Evolutionary conservation across 1,139 yeast species (phyloP), one percentile per base, ranked within the genome.

Genomic region (Pichia sp.): DNA sequence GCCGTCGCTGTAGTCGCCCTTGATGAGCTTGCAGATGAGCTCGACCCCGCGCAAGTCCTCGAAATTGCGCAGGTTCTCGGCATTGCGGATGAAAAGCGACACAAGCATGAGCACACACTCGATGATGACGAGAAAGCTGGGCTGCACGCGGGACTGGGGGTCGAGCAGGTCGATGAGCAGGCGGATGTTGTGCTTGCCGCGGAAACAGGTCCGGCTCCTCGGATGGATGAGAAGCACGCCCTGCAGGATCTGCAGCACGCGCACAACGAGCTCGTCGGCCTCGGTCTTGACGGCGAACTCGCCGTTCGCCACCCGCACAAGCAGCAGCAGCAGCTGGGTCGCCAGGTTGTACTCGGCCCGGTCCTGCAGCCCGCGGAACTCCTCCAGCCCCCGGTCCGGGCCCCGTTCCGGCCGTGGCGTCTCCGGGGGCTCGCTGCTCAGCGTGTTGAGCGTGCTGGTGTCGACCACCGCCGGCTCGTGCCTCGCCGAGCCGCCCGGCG

Each of bases 201-300:
- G 56, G 52, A 85, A 82, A 3, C 81, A 58, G 13, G 68, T 62
- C 49, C 90, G 70, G 19, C 87, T 81, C 1, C 71, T 71, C 2
- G 85, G 78, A 64, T 87, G 95, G 8, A 86, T 57, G 52, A 87
- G 70, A 29, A 87, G 71, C 8, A 82, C 67, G 0, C 93, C 95
- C 61, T 85, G 89, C 6, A 85, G 67, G 2, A 80, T 69, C 45
- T 77, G 75, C 56, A 82, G 67, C 5, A 71, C 61, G 2, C 70
- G 58, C 5, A 63, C 53, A n/a, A 45, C 36, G 1, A 40, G 32
- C 30, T 5, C 11, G 8, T 34, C 49, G 11, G 29, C 29, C 10
- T 19, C 30, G 15, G 15, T 44, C 26, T 42, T 31, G 8, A 40
- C 26, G 13, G 31, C 38, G 26, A 48, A 29, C 15, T 41, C 50